Evolutionary conservation across 768 basidiomycete genomes (phyloP).

Genomic region (Rhizopogon vinicolor): DNA sequence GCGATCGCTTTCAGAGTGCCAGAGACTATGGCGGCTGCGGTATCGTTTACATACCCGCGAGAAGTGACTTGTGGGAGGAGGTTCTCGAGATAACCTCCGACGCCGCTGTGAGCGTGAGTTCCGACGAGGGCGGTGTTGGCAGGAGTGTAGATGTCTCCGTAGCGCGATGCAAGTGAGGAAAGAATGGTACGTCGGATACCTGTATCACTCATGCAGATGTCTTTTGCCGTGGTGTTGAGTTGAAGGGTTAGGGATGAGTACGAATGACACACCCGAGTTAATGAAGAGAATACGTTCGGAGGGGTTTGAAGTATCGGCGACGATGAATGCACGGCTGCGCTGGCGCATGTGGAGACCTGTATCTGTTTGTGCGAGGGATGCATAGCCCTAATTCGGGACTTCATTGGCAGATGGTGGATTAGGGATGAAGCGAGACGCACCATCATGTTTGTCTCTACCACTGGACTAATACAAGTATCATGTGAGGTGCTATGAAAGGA

Average conservation of each 20-base stretch:
- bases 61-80: slow-evolving; percentile 74
- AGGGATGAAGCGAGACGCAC: slow-evolving; percentile 26
- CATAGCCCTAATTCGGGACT: slow-evolving; percentile 52
- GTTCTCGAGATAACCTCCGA: slow-evolving; percentile 76
- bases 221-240: slow-evolving; percentile 25
- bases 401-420: background rate
- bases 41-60: slow-evolving; percentile 67
- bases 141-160: slow-evolving; percentile 60
- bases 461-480: slow-evolving; percentile 40
- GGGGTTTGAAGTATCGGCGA: slow-evolving; percentile 55
- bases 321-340: slow-evolving; percentile 70
- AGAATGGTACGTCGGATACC: slow-evolving; percentile 71
- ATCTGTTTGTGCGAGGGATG: slow-evolving; percentile 57
- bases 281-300: slow-evolving; percentile 67
- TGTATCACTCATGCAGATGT: slow-evolving; percentile 80
- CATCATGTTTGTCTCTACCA: slow-evolving; percentile 86
- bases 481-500: background rate
- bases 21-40: slow-evolving; percentile 65
- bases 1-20: slow-evolving; percentile 68
- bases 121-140: slow-evolving; percentile 73
- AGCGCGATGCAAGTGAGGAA: slow-evolving; percentile 46
- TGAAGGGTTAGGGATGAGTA: background rate
- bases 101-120: slow-evolving; percentile 74
- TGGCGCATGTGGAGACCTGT: slow-evolving; percentile 78
- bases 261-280: slow-evolving; percentile 49